Evolutionary conservation across 202 grass and related monocot species (phyloP).

Genomic region (Setaria italica): DNA sequence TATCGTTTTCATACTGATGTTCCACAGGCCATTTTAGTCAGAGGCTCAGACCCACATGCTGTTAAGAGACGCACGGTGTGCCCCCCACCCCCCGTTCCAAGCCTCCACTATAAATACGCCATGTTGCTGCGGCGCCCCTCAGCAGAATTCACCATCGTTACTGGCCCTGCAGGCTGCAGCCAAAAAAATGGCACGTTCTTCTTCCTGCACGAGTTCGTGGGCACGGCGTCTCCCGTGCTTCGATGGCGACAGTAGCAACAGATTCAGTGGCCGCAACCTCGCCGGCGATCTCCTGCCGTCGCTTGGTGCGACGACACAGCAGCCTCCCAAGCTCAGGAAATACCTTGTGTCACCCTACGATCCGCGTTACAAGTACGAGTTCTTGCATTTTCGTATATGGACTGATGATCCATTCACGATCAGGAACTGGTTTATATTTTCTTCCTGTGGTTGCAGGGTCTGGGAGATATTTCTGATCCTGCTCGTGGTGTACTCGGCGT

Average conservation of each 20-base stretch:
- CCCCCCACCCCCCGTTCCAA: neutral
- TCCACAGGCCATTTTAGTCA: neutral
- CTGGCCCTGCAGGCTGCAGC: too few relatives aligned
- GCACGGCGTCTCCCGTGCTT: constrained; percentile 34
- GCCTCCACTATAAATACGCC: constrained; percentile 49
- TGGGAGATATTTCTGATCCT: constrained; percentile 73
- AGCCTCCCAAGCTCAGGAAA: constrained; percentile 36
- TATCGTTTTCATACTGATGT: neutral
- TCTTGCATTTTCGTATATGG: neutral
- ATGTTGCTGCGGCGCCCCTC: constrained; percentile 34
- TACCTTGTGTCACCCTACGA: constrained; percentile 58
- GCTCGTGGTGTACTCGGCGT: constrained; percentile 71
- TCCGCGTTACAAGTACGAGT: constrained; percentile 58
- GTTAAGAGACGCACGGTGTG: neutral
- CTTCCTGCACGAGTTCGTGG: constrained; percentile 26
- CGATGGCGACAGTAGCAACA: neutral
- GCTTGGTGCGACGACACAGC: constrained; percentile 43
- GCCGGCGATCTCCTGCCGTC: constrained; percentile 57
- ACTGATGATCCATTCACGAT: neutral
- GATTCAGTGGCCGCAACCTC: constrained; percentile 25
- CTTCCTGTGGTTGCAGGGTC: constrained; percentile 33
- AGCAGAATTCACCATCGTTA: constrained; percentile 8
- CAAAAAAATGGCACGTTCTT: constrained; percentile 35
- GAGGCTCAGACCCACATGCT: neutral
- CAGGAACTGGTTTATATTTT: neutral